Evolutionary conservation across 306 rosid genomes (phyloP).

Genomic region (Dalbergia cultrata): DNA sequence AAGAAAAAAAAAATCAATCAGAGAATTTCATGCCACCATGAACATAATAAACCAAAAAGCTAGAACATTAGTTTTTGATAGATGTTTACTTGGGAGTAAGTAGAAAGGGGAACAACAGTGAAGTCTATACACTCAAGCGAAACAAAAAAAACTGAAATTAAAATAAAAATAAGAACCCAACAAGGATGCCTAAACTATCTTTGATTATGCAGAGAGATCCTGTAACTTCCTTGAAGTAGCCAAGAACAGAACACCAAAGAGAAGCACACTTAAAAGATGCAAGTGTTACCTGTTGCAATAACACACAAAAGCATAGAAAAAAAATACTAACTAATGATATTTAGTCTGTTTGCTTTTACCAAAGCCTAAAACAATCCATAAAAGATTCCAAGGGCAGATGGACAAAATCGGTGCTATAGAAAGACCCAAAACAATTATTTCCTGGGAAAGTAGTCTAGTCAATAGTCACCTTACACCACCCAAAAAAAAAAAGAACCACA

Average conservation of each 20-base stretch:
- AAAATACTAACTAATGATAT: background rate
- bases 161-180: background rate
- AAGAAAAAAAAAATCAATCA: slow-evolving; percentile 20
- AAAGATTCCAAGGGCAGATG: background rate
- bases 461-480: no score
- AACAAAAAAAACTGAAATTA: background rate
- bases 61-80: background rate
- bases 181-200: background rate
- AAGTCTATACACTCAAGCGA: no score
- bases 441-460: background rate
- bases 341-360: background rate
- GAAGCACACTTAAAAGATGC: background rate
- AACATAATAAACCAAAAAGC: background rate
- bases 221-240: slow-evolving; percentile 1
- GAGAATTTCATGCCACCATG: slow-evolving; percentile 1
- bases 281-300: background rate
- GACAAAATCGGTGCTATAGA: background rate
- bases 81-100: no score
- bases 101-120: no score
- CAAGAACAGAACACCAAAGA: background rate
- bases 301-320: background rate
- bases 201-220: background rate
- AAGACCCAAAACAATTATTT: background rate
- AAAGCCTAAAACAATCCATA: background rate
- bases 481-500: no score